phyloP scores from a whole-genome alignment of 148 eudicot genomes.

The Fallopia convolvulus region DNA sequence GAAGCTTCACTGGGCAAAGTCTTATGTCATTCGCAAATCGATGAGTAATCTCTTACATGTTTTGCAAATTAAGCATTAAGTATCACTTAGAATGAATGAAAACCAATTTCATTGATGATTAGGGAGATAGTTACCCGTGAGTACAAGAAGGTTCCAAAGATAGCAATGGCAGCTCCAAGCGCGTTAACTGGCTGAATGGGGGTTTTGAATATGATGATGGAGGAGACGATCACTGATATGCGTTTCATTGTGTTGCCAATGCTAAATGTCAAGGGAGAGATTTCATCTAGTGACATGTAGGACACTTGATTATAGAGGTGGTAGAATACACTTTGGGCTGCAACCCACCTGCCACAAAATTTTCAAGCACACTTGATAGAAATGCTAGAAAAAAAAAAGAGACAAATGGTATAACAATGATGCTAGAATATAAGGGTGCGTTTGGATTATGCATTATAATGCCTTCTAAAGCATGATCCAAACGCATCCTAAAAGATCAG shows the following conservation, averaged over 20 bases:
- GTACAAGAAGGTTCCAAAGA: conserved; percentile 82
- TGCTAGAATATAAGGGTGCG: no score
- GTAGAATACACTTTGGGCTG: conserved; percentile 44
- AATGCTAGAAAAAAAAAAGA: not conserved
- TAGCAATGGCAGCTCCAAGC: conserved; percentile 82
- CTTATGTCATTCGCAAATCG: no score
- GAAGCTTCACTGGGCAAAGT: not conserved
- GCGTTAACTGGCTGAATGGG: conserved; percentile 82
- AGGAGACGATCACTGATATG: conserved; percentile 74
- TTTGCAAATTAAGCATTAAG: no score
- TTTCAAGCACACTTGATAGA: not conserved
- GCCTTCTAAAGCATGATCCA: no score
- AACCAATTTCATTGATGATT: not conserved
- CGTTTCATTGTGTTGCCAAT: conserved; percentile 90
- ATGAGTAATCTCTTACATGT: no score
- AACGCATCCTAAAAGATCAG: no score
- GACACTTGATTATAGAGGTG: no score
- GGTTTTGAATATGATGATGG: conserved; percentile 67
- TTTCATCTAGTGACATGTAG: conserved; percentile 24
- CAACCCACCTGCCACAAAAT: conserved; percentile 54
- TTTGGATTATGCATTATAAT: no score
- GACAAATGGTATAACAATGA: not conserved
- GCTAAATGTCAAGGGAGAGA: conserved; percentile 72
- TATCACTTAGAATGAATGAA: no score
- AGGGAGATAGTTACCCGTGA: conserved; percentile 45